phyloP scores from a whole-genome alignment of 1,139 yeast species.

The Nakaseomyces uthaithaninus region DNA sequence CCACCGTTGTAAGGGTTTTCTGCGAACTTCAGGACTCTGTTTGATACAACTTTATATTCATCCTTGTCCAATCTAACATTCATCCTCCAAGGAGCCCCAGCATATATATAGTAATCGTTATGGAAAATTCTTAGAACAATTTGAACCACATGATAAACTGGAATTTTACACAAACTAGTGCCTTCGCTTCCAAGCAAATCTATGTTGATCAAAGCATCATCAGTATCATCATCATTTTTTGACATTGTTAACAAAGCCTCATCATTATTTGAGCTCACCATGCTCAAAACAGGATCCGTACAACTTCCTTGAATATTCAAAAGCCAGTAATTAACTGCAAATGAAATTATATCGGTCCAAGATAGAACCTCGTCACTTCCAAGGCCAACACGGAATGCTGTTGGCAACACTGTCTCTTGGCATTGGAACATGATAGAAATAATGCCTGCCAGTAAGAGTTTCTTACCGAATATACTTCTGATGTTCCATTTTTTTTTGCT shows the following conservation, averaged over 20 bases:
- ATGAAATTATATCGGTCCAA: slow-evolving; percentile 58
- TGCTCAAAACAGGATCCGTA: slow-evolving; percentile 14
- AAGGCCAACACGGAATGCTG: slow-evolving; percentile 49
- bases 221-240: slow-evolving; percentile 2
- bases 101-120: slow-evolving; percentile 67
- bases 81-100: slow-evolving; percentile 80
- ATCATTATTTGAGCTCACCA: slow-evolving; percentile 7
- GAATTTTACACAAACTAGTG: slow-evolving; percentile 42
- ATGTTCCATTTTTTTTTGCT: slow-evolving; percentile 10
- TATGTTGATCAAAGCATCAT: slow-evolving; percentile 20
- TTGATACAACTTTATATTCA: slow-evolving; percentile 47
- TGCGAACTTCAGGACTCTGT: slow-evolving; percentile 35
- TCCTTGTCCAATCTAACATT: slow-evolving; percentile 57
- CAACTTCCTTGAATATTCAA: slow-evolving; percentile 20
- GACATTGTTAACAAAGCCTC: slow-evolving; percentile 3
- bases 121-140: slow-evolving; percentile 64
- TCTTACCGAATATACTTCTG: slow-evolving; percentile 43
- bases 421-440: slow-evolving; percentile 62
- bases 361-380: slow-evolving; percentile 21
- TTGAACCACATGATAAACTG: slow-evolving; percentile 65
- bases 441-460: slow-evolving; percentile 61
- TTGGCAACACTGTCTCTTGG: slow-evolving; percentile 45
- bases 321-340: slow-evolving; percentile 56
- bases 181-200: slow-evolving; percentile 12
- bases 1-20: slow-evolving; percentile 34